These are phyloP conservation scores for Globisporangium orthogonon DNA, from an alignment of 352 stramenopile species.

Conservation along the genomic window DNA sequence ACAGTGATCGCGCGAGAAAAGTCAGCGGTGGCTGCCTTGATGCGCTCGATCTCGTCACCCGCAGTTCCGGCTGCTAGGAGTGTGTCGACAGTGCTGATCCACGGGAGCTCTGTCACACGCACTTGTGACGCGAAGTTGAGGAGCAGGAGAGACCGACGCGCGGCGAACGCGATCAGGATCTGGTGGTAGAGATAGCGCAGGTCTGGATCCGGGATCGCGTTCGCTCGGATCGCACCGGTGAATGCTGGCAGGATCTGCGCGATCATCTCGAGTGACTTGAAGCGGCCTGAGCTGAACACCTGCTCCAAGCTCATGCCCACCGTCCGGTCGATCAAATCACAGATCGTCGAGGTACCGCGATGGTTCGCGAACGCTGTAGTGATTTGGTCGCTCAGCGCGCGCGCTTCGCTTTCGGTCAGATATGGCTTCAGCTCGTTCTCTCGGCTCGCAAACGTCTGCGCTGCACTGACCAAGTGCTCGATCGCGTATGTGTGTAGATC, in stretches of 20 bases:
- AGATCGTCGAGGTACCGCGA: neutral
- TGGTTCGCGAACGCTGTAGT: neutral
- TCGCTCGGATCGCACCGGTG: neutral
- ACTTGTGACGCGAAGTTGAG: conserved; percentile 16
- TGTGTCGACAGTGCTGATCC: conserved; percentile 4
- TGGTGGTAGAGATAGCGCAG: conserved; percentile 16
- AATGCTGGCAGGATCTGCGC: conserved; percentile 5
- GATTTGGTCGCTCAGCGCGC: neutral
- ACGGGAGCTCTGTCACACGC: conserved; percentile 9
- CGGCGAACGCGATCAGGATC: conserved; percentile 14
- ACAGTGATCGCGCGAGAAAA: conserved; percentile 1
- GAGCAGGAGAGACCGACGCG: conserved; percentile 13
- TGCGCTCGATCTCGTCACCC: conserved; percentile 1
- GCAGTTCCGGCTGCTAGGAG: neutral
- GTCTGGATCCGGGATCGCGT: conserved; percentile 2
- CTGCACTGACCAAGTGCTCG: neutral
- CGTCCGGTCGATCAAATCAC: neutral
- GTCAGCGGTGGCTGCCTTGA: neutral
- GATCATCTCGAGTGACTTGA: conserved; percentile 11
- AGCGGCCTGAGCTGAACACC: conserved; percentile 1
- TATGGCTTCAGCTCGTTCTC: conserved; percentile 2
- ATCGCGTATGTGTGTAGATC: neutral
- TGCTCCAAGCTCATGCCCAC: neutral
- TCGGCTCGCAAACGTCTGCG: neutral
- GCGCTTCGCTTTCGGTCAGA: neutral